Percentiles rank a stretch among this genome's conserved stretches.
Conservation (phyloP, 768 basidiomycete genomes). For the Trametes cubensis region DNA sequence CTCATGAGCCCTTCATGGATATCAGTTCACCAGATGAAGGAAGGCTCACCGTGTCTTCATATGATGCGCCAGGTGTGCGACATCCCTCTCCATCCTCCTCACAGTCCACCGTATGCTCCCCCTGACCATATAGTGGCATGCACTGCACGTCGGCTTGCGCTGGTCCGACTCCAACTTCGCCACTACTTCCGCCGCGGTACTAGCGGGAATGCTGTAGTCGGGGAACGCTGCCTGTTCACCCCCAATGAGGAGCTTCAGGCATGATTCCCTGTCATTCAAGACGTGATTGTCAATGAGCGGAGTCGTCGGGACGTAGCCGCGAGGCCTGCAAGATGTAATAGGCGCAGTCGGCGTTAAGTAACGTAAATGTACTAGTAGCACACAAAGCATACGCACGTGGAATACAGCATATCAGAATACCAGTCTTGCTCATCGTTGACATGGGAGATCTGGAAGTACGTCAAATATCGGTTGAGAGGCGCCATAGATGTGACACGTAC, state of each 20-base stretch:
- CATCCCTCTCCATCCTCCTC: background rate
- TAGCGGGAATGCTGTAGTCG: background rate
- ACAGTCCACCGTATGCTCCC: background rate
- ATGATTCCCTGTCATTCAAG: background rate
- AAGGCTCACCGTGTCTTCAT: slow-evolving; percentile 1
- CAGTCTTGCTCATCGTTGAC: background rate
- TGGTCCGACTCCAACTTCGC: background rate
- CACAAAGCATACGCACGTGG: background rate
- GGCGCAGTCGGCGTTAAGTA: background rate
- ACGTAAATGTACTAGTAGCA: background rate
- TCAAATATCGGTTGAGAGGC: no score
- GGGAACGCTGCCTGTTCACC: background rate
- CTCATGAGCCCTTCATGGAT: no score
- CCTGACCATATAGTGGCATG: background rate
- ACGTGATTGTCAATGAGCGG: background rate
- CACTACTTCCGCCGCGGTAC: background rate
- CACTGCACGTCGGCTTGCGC: background rate
- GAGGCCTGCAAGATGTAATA: background rate
- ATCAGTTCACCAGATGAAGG: no score
- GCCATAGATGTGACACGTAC: no score
- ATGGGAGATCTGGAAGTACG: background rate
- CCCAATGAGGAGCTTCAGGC: background rate
- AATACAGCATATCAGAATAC: background rate
- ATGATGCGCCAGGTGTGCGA: background rate
- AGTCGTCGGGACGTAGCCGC: background rate